phyloP scores from a whole-genome alignment of 202 grass and related monocot genomes.

The Setaria italica region DNA sequence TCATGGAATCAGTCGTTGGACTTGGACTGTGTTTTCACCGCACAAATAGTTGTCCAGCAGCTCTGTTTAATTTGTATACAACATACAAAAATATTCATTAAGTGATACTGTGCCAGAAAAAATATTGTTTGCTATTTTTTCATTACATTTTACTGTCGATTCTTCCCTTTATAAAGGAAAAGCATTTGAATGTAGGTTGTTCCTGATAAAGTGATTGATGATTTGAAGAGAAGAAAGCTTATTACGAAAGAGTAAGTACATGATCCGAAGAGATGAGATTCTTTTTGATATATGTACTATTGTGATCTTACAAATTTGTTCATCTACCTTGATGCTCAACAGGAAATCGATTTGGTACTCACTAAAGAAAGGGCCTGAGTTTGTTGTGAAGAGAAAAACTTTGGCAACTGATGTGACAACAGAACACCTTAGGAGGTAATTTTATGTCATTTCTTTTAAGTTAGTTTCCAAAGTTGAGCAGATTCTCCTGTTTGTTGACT shows the following conservation, averaged over 20 bases:
- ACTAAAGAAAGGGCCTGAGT: conserved; percentile 90
- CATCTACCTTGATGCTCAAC: conserved; percentile 28
- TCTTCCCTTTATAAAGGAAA: conserved; percentile 12
- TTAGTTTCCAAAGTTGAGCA: background rate
- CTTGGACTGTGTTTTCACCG: background rate
- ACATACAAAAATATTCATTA: background rate
- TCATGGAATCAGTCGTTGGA: background rate
- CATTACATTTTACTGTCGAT: background rate
- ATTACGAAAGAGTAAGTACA: conserved; percentile 76
- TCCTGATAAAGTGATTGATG: conserved; percentile 53
- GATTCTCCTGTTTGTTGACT: background rate
- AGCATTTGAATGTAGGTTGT: conserved; percentile 57
- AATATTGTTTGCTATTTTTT: background rate
- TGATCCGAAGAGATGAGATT: conserved; percentile 5
- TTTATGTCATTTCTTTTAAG: conserved; percentile 26
- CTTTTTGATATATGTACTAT: conserved; percentile 1
- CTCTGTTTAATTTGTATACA: too few species aligned
- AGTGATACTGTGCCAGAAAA: background rate
- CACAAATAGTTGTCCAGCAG: too few species aligned
- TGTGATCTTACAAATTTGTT: conserved; percentile 21
- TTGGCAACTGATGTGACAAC: conserved; percentile 88
- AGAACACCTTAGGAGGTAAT: conserved; percentile 92
- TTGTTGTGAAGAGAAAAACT: conserved; percentile 84
- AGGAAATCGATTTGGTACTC: conserved; percentile 83
- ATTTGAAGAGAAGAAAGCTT: conserved; percentile 90